phyloP scores from a whole-genome alignment of 2,329 filamentous ascomycete species.

The Tolypocladium ophioglossoides region DNA sequence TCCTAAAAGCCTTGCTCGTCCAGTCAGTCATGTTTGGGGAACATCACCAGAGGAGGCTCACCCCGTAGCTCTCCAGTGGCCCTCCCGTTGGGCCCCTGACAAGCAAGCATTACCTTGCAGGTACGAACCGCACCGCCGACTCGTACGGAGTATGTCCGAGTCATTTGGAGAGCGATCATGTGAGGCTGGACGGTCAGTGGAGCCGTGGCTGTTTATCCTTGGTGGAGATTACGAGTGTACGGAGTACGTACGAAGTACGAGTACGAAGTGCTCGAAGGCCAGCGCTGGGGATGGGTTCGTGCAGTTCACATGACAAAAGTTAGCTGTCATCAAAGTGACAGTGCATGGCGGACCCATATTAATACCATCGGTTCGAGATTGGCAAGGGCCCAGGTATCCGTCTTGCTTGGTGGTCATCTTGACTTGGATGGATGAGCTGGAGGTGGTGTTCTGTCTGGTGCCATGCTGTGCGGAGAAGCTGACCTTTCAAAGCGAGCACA shows the following conservation, averaged over 20 bases:
- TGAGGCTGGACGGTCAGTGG: neutral
- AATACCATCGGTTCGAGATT: neutral
- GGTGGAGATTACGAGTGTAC: neutral
- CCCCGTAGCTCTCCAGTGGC: too few species aligned
- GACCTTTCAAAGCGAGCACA: too few species aligned
- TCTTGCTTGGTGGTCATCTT: neutral
- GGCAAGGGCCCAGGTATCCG: neutral
- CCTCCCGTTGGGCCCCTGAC: neutral
- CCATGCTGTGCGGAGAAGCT: neutral
- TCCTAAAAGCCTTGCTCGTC: neutral
- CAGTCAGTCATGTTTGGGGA: neutral
- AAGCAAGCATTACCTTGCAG: too few species aligned
- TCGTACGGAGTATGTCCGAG: neutral
- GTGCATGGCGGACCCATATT: neutral
- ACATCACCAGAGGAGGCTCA: too few species aligned
- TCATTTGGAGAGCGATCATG: neutral
- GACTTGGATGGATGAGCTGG: neutral
- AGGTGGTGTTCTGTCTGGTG: neutral
- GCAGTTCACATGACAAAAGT: neutral
- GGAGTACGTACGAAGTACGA: too few species aligned
- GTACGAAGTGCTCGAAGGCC: too few species aligned
- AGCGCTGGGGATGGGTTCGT: neutral
- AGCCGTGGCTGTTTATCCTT: neutral
- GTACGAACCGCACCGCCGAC: neutral
- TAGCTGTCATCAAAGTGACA: too few species aligned